Evolutionary conservation across 192 early-diverging fungal species (phyloP).

Genomic region (Linnemannia schmuckeri): DNA sequence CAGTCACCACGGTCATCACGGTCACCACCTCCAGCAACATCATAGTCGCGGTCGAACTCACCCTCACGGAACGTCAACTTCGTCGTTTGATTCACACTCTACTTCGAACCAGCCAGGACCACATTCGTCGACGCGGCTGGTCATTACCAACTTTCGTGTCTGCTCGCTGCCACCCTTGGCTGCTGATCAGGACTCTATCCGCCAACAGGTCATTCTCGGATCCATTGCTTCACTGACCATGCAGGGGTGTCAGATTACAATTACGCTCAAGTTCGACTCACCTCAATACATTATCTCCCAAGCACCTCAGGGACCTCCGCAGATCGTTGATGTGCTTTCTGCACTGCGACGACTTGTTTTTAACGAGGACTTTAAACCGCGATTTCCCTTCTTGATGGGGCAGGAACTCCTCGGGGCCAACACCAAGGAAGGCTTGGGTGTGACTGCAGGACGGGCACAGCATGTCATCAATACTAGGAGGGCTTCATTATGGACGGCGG

Average conservation of each 20-base stretch:
- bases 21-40: background rate
- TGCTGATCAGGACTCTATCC: background rate
- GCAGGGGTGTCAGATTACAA: conserved; percentile 16
- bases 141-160: conserved; percentile 30
- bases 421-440: background rate
- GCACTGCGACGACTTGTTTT: conserved; percentile 13
- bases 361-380: conserved; percentile 4
- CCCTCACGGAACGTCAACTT: background rate
- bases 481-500: conserved; percentile 27
- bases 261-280: conserved; percentile 29
- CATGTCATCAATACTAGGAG: background rate
- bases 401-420: background rate
- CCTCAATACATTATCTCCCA: conserved; percentile 24
- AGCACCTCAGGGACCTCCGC: background rate
- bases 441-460: background rate
- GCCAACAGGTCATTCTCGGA: conserved; percentile 5
- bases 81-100: background rate
- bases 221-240: conserved; percentile 10
- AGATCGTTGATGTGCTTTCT: conserved; percentile 13
- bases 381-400: conserved; percentile 34
- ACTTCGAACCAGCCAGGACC: background rate
- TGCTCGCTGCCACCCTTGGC: conserved; percentile 1
- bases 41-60: conserved; percentile 2
- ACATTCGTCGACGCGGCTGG: background rate
- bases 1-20: background rate